Base-by-base conservation (phyloP, 2,329 filamentous ascomycete species). In the Pseudogymnoascus pannorum region DNA sequence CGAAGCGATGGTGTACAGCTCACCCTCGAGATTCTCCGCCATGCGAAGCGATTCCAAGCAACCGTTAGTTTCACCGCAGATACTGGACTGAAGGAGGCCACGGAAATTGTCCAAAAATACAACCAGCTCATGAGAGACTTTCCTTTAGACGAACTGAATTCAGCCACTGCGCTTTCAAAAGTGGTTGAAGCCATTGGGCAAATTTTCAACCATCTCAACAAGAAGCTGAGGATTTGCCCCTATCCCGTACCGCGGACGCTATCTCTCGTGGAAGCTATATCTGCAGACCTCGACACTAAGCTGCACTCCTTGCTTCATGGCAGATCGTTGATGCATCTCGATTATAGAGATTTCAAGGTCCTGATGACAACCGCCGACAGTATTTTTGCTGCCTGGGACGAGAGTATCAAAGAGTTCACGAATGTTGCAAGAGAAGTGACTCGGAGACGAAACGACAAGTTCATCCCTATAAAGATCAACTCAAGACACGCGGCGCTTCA, bases 121-220 rank as follows among this genome's bases (percentile, higher is more conserved):
- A 99, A 99, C 73, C 91, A 96, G 76, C 83, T 99, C 22, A 97
- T 99, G 91, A 88, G 94, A 65, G 95, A 99, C 73, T 97, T 99
- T 66, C 94, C 94, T 0, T 38, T 58, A 33, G 93, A 97, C 71
- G 94, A 99, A 73, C 78, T 99, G 26, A 82, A 97, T 16, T 96
- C 94, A 14, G 92, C 94, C 1, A 95, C 92, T 0, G 93, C 92
- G 0, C 76, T 99, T 48, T 80, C 87, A 69, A 97, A 96, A 75
- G 86, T 96, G 2, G 87, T 94, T 70, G 92, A 97, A 69, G 89
- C 94, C 5, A 84, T 99, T 65, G 84, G 87, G 48, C 84, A 92
- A 69, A 96, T 99, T 65, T 99, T 99, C 74, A 83, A 78, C 54
- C 95, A 99, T 73, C 81, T 99, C 73, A 99, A 97, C 80, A 97